Percentiles rank a stretch among this genome's conserved stretches.
Conservation (phyloP, 2,329 filamentous ascomycete species). For the Dactylella cylindrospora region DNA sequence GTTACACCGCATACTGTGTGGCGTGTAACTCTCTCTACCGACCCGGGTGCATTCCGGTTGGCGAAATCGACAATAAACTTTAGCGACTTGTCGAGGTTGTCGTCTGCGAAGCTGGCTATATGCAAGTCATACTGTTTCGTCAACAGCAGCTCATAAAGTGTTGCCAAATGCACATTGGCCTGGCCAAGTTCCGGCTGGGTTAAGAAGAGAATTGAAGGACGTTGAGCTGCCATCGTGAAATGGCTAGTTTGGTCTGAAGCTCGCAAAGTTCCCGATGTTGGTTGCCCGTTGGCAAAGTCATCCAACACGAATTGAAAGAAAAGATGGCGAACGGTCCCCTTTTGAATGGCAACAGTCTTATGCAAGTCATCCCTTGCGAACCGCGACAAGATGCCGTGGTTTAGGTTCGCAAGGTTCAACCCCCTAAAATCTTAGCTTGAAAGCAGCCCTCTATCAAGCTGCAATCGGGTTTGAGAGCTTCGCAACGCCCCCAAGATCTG, state of each 20-base stretch:
- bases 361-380: constrained; percentile 26
- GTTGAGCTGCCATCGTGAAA: constrained; percentile 11
- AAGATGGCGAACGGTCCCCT: constrained; percentile 28
- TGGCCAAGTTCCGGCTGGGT: constrained; percentile 46
- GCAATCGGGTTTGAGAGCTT: constrained; percentile 25
- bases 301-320: constrained; percentile 8
- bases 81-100: constrained; percentile 31
- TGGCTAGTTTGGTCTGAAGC: background rate
- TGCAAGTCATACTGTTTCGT: constrained; percentile 38
- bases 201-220: constrained; percentile 42
- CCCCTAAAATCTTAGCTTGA: constrained; percentile 29
- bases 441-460: constrained; percentile 25
- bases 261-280: constrained; percentile 1
- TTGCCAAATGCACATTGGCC: constrained; percentile 43
- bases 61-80: constrained; percentile 38
- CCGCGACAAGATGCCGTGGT: constrained; percentile 25
- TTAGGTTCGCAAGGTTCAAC: constrained; percentile 4
- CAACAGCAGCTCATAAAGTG: constrained; percentile 36
- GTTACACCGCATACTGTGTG: constrained; percentile 27
- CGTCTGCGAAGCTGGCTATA: constrained; percentile 39
- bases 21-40: constrained; percentile 24
- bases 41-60: constrained; percentile 1
- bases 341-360: constrained; percentile 30
- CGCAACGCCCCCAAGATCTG: constrained; percentile 31
- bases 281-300: background rate